These are phyloP conservation scores for Nemania sp. DNA, from an alignment of 2,329 filamentous ascomycete genomes.

Conservation along the genomic window DNA sequence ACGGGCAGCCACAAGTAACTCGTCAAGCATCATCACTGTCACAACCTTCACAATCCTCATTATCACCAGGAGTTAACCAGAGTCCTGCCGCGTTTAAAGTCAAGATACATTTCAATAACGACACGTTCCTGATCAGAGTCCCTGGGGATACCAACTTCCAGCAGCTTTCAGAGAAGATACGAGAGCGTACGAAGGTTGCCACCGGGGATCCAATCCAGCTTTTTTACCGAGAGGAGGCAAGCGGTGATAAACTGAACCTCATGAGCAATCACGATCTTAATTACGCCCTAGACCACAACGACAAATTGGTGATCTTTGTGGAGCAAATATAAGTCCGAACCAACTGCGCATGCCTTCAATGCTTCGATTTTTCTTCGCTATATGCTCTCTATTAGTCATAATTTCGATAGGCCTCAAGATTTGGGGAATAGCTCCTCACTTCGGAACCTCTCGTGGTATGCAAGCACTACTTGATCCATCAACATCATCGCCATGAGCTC, in stretches of 20 bases:
- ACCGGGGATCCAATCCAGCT: constrained; percentile 72
- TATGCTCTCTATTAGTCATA: constrained; percentile 33
- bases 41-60: constrained; percentile 59
- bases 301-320: constrained; percentile 81
- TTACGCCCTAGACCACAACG: constrained; percentile 77
- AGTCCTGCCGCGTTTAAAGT: constrained; percentile 74
- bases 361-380: constrained; percentile 29
- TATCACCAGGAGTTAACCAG: constrained; percentile 54
- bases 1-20: constrained; percentile 46
- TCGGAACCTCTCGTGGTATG: constrained; percentile 16
- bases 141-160: constrained; percentile 77
- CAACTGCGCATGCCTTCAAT: constrained; percentile 21
- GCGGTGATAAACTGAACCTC: constrained; percentile 73
- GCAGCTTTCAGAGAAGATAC: constrained; percentile 81
- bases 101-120: constrained; percentile 91
- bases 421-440: constrained; percentile 11
- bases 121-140: constrained; percentile 89
- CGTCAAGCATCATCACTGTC: constrained; percentile 53
- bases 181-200: constrained; percentile 77
- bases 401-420: constrained; percentile 33
- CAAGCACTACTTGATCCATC: constrained; percentile 10
- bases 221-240: constrained; percentile 83
- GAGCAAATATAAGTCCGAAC: constrained; percentile 50
- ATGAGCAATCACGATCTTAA: constrained; percentile 81
- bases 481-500: constrained; percentile 10